phyloP scores from a whole-genome alignment of 2,329 filamentous ascomycete genomes.

The Trichoderma koningii region DNA sequence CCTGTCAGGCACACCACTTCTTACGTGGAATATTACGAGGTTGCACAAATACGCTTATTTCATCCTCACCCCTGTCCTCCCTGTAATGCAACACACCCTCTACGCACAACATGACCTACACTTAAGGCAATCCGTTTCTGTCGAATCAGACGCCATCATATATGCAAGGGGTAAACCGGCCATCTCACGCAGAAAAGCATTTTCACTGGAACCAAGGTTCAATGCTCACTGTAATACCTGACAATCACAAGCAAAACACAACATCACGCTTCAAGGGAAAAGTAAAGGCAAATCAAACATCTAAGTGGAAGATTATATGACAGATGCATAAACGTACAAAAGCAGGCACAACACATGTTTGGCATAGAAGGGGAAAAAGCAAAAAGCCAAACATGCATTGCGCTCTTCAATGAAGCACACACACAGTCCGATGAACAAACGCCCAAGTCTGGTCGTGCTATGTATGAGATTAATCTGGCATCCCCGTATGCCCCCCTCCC shows the following conservation, averaged over 20 bases:
- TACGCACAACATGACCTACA: no score
- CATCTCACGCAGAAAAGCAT: no score
- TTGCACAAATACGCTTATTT: no score
- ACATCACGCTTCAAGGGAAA: background rate
- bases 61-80: no score
- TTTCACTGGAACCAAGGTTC: no score
- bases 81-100: no score
- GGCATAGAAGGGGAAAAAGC: background rate
- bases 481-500: background rate
- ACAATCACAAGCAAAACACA: background rate
- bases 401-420: constrained; percentile 9
- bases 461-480: constrained; percentile 19
- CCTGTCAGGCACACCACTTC: no score
- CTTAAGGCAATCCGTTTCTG: no score
- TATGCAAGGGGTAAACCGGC: no score
- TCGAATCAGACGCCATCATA: no score
- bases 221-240: no score
- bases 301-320: constrained; percentile 23
- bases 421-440: background rate
- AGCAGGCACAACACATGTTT: background rate
- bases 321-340: constrained; percentile 20
- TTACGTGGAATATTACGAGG: no score
- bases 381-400: constrained; percentile 6
- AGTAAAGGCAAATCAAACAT: constrained; percentile 2
- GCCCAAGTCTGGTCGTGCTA: background rate